Conservation (phyloP, 129 eudicot species). For the Logfia minima region DNA sequence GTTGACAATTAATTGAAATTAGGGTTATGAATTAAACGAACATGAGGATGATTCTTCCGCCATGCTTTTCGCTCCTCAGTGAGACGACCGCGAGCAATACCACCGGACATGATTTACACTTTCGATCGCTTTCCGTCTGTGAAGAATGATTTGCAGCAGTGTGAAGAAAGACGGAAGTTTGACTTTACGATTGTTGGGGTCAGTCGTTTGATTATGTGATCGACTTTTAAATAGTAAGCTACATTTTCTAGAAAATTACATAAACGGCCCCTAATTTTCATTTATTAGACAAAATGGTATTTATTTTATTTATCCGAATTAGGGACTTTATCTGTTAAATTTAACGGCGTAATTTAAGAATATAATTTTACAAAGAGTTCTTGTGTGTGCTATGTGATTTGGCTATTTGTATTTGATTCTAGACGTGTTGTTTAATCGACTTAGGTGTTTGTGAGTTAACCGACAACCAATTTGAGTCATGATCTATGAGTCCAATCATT, state of each 20-base stretch:
- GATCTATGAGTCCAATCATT: too few species aligned
- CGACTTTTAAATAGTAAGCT: neutral
- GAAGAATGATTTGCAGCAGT: neutral
- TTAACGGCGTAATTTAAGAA: too few species aligned
- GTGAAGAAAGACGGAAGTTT: conserved; percentile 1
- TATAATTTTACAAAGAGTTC: too few species aligned
- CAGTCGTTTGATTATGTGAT: neutral
- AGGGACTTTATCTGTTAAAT: too few species aligned
- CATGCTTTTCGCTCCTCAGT: conserved; percentile 85
- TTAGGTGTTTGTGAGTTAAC: too few species aligned
- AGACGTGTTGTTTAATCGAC: too few species aligned
- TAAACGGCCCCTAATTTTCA: neutral
- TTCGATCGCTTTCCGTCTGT: conserved; percentile 19
- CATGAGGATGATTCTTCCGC: conserved; percentile 93
- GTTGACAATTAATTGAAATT: neutral
- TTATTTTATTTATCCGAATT: too few species aligned
- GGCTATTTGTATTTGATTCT: too few species aligned
- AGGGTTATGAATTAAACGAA: conserved; percentile 34
- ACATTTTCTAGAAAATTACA: neutral
- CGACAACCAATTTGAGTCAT: too few species aligned
- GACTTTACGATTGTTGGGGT: neutral
- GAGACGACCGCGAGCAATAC: conserved; percentile 88
- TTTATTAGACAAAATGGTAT: neutral
- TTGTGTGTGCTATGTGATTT: too few species aligned
- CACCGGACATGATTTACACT: conserved; percentile 58